These are phyloP conservation scores for Mycena rebaudengoi DNA, from an alignment of 768 basidiomycete genomes.

Conservation along the genomic window DNA sequence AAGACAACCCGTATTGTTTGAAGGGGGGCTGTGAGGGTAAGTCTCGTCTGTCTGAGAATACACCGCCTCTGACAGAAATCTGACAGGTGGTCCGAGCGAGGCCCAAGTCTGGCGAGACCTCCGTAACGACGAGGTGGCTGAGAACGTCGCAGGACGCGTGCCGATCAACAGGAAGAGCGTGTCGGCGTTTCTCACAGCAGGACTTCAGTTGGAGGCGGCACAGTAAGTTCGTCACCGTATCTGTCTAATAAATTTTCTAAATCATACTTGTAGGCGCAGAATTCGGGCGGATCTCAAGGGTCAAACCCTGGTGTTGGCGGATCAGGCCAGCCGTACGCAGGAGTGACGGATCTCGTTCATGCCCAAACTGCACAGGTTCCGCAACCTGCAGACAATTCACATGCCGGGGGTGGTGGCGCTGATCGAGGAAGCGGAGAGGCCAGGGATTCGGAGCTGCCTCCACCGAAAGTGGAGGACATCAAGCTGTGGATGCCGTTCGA, in stretches of 20 bases:
- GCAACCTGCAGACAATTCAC: not conserved
- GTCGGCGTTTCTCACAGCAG: too few relatives aligned
- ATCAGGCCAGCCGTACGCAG: not conserved
- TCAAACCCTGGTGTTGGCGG: not conserved
- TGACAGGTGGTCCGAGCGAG: not conserved
- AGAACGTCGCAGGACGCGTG: too few relatives aligned
- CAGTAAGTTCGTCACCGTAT: too few relatives aligned
- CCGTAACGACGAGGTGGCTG: too few relatives aligned
- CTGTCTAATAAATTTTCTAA: too few relatives aligned
- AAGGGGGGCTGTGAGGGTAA: not conserved
- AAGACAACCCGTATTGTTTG: not conserved
- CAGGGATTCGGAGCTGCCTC: not conserved
- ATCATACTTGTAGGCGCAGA: not conserved
- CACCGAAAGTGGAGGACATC: constrained; percentile 11
- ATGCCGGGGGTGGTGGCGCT: constrained; percentile 9
- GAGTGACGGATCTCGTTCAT: not conserved
- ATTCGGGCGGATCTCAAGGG: not conserved
- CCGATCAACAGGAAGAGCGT: too few relatives aligned
- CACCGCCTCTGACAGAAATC: not conserved
- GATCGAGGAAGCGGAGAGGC: constrained; percentile 1
- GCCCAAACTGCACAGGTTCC: not conserved
- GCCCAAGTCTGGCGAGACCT: not conserved
- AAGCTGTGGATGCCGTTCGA: constrained; percentile 19
- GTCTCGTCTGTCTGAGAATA: not conserved
- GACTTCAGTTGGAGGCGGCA: too few relatives aligned